Base-by-base conservation (phyloP, 768 basidiomycete genomes). In the Pilatotrama ljubarskyi region DNA sequence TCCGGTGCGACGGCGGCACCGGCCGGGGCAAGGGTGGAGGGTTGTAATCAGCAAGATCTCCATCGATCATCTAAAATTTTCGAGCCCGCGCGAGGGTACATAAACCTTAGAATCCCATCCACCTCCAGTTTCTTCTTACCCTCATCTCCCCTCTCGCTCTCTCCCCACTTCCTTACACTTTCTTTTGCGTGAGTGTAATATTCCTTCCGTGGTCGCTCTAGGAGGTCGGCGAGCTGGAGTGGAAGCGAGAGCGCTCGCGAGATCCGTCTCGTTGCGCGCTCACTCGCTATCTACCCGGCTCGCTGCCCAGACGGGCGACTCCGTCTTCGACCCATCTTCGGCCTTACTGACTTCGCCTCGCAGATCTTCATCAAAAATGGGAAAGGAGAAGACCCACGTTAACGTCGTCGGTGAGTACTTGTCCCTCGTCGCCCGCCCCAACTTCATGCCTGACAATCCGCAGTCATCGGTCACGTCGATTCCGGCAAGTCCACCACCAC, bases 401-500 rank as follows among this genome's bases (percentile, higher is more conserved):
- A 96, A 96, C 87, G 94, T 95, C 80, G 94, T 95, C 78, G 94
- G 91, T 93, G 57, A 64, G 91, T 80, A 54, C 67, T 66, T 72
- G 59, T 70, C 62, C 11, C 48, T 70, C 51, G 68, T 18, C 55
- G 54, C 56, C 66, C 64, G 17, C 47, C 56, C 65, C 9, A 1
- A 38, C 47, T 75, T 61, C 29, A 73, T 72, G 64, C 72, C 55
- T 74, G 69, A 63, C 48, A 68, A 17, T 59, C 75, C 68, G 35
- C 73, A 91, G 94, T 95, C 79, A 96, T 96, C 82, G 95, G 95
- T 68, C 95, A 95, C 84, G 93, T 95, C 92, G 95, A 98, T 84
- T 98, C 96, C 77, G 96, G 96, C 69, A 99, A 98, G 83, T 98
- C 96, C 60, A 99, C 97, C 81, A 99, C 97, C 74, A 99, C 97